Evolutionary conservation across 176 grass and related monocot genomes (phyloP), one percentile per base, ranked within the genome.

Genomic region (Pharus latifolius): DNA sequence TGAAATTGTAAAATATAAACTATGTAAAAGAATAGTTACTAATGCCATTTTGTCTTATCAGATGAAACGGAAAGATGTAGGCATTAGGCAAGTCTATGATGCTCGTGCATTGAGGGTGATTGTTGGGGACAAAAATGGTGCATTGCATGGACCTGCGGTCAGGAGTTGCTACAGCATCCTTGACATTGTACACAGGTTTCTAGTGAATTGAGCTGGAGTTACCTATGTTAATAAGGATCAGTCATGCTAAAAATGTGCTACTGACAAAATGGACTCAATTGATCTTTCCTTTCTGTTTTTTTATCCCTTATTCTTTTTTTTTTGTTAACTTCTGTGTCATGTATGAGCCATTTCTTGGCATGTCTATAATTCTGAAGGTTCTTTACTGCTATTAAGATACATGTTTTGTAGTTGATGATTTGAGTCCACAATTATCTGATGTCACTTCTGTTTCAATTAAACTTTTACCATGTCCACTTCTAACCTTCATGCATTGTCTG

Each of bases 1-100:
- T 2, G 27, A 42, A 14, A 65, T 64, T 38, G 14, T 35, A 23
- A 27, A 19, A 11, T 53, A 11, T 69, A 42, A 78, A 60, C 10
- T 40, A 15, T 69, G 18, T 58, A 60, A 30, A 61, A 37, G 26
- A 44, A 33, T 59, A 40, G 23, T 83, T 62, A 41, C 18, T 79
- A 42, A 67, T 54, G 52, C 44, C 50, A 19, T 72, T 82, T 52
- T 77, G 7, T 68, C 58, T 72, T 20, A 60, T 65, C 66, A 98
- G 94, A 98, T 98, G 89, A 87, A 88, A 85, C 86, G 89, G 43
- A 98, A 98, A 88, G 86, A 85, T 90, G 40, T 75, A 73, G 89
- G 83, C 54, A 80, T 98, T 65, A 85, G 67, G 72, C 89, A 98
- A 83, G 75, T 98, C 12, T 90, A 92, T 67, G 89, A 98, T 83